Percentiles rank a stretch among this genome's conserved stretches.
Conservation (phyloP, 192 early-diverging fungal genomes). For the Coemansia sp. region DNA sequence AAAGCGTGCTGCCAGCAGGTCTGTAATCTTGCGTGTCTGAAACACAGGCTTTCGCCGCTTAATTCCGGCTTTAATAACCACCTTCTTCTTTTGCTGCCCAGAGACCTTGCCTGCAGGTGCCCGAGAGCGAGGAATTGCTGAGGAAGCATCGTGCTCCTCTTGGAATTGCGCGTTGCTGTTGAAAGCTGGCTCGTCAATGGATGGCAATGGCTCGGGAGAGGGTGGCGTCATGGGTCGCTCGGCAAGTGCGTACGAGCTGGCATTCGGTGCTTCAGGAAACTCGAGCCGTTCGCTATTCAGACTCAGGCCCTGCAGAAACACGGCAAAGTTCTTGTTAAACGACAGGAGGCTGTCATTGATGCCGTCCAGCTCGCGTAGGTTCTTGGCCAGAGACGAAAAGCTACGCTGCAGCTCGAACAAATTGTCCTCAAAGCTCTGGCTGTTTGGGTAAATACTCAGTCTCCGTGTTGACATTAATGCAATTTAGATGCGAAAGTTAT, state of each 20-base stretch:
- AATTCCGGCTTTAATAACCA: constrained; percentile 35
- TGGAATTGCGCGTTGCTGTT: background rate
- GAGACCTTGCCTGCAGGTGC: background rate
- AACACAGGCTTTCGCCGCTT: constrained; percentile 44
- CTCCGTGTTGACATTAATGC: constrained; percentile 37
- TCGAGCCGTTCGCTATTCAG: constrained; percentile 50
- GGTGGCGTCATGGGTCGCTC: constrained; percentile 36
- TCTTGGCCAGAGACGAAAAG: constrained; percentile 30
- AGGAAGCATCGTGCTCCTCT: background rate
- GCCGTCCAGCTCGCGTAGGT: constrained; percentile 39
- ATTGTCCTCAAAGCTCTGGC: constrained; percentile 47
- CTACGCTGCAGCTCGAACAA: constrained; percentile 50
- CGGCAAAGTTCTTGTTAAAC: constrained; percentile 52
- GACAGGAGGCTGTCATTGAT: constrained; percentile 47
- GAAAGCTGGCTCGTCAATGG: background rate
- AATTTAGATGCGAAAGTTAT: background rate
- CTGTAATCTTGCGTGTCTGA: constrained; percentile 39
- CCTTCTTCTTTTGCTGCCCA: constrained; percentile 31
- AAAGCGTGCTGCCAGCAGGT: constrained; percentile 36
- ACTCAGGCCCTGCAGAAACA: constrained; percentile 44
- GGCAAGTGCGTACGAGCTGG: constrained; percentile 31
- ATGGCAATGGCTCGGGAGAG: background rate
- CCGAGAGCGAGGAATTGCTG: constrained; percentile 11
- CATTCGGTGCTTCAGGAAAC: constrained; percentile 46
- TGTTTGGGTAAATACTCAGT: constrained; percentile 51